A percentile compares a stretch with the other conserved stretches of the same genome.
Conservation (phyloP, 2,329 filamentous ascomycete genomes). For the Verticillium alfalfae region DNA sequence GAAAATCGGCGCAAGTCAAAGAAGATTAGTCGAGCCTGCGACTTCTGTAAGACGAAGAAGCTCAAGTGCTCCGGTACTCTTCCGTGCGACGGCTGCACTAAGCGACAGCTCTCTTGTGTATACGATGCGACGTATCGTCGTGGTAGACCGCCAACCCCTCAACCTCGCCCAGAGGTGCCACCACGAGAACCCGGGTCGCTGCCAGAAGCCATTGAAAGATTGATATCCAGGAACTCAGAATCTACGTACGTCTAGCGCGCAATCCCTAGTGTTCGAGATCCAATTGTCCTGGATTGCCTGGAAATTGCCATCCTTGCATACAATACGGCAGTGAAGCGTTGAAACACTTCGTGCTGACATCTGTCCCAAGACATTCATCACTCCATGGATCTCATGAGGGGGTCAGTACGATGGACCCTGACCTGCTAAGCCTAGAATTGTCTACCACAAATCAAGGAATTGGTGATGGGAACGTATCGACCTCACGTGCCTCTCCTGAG, state of each 20-base stretch:
- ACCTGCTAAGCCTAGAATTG: neutral
- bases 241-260: too few relatives aligned
- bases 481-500: conserved; percentile 16
- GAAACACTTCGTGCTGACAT: too few relatives aligned
- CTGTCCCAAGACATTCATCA: neutral
- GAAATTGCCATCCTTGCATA: too few relatives aligned
- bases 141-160: conserved; percentile 29
- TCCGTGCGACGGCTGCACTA: conserved; percentile 25
- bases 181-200: neutral
- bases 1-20: conserved; percentile 10
- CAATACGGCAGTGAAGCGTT: too few relatives aligned
- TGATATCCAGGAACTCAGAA: too few relatives aligned
- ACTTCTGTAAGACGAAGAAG: conserved; percentile 30
- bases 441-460: neutral
- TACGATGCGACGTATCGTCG: conserved; percentile 29
- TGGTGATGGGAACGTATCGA: conserved; percentile 1
- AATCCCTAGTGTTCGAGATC: too few relatives aligned
- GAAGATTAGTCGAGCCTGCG: conserved; percentile 31
- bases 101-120: conserved; percentile 20
- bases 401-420: neutral
- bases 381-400: neutral
- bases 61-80: conserved; percentile 28
- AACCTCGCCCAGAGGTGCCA: conserved; percentile 6
- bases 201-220: too few relatives aligned
- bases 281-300: too few relatives aligned